Base-by-base conservation (phyloP, 192 early-diverging fungal genomes). In the Endogone sp. region DNA sequence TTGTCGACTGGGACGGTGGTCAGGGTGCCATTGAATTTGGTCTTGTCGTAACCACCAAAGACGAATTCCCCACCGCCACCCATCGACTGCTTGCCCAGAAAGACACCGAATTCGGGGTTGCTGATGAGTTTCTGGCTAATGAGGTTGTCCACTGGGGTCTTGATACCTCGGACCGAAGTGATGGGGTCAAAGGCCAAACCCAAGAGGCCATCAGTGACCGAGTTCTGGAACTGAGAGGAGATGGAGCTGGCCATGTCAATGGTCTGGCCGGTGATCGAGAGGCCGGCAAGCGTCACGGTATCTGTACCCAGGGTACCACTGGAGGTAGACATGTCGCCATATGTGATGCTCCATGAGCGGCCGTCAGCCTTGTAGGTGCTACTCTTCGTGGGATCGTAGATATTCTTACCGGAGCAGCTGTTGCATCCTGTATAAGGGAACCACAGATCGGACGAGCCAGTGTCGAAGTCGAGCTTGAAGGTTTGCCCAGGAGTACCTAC, bases 161-260 rank as follows among this genome's bases (percentile, higher is more conserved):
- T 79, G 64, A 78, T 72, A 59, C 80, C 80, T 16, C 49, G n/a
- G 20, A 79, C 75, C 13, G 75, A 69, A 11, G 76, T 69, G 25
- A 84, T 73, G 23, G 65, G 69, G 22, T 88, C 69, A 78, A 85
- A 88, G 24, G 82, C 87, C 4, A 91, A 84, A 59, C 88, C 89
- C 2, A 91, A 71, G 28, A 91, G 74, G 23, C 88, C 89, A 66
- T 89, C 88, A 13, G 85, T 85, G 2, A 79, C 82, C 44, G 83
- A 87, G 20, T 74, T 68, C 24, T 78, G 77, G 64, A 88, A 91
- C 8, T 79, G 79, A 10, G 76, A 67, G 2, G 88, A 88, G 60
- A 85, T 85, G n/a, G 72, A 81, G 62, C 80, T 85, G n/a, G 88
- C 89, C 6, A 89, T 65, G 4, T 86, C 88, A 61, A 91, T 85